Base-by-base conservation (phyloP, 768 basidiomycete genomes). In the Boletellus sp. region DNA sequence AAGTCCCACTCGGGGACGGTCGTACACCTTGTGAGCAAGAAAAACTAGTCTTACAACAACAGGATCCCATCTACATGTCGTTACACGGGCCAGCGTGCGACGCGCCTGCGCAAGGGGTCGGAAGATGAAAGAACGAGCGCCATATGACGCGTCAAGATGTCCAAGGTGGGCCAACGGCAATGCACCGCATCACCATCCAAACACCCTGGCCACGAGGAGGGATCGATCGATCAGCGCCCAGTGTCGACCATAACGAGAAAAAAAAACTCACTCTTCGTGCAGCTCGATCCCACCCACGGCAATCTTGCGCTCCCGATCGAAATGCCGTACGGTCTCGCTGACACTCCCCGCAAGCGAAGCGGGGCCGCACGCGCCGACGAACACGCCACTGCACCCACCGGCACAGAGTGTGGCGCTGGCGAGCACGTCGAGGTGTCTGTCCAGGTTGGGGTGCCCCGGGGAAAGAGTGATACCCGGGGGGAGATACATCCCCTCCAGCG, bases 381-480 rank as follows among this genome's bases (percentile, higher is more conserved):
- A 64, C 1, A 77, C 59, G 6, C 75, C 76, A 15, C 48, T 60
- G 24, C 43, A 22, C 2, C 61, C 57, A 1, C 74, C 75, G 0
- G 71, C 54, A 4, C 57, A 61, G 17, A 76, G 65, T 2, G 77
- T 74, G 12, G 71, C 60, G 4, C 60, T 59, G 36, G 80, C 71
- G 4, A 78, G 70, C 3, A 62, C 61, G 26, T 79, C 74, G 13
- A 86, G 60, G 40, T 78, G 64, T 46, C 70, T 76, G 15, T 51
- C 56, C 7, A 85, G 48, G 43, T 74, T 71, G 3, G 85, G 85
- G 16, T 84, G 75, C 10, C 81, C 78, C 1, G 80, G 69, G 6
- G 64, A 56, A 48, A 85, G 68, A 13, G 74, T 71, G 20, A 81
- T 56, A 1, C 72, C 70, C 13, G 70, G 71, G 11, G 68, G 68